Conservation (phyloP, 2,329 filamentous ascomycete genomes). For the Cercospora sojina region DNA sequence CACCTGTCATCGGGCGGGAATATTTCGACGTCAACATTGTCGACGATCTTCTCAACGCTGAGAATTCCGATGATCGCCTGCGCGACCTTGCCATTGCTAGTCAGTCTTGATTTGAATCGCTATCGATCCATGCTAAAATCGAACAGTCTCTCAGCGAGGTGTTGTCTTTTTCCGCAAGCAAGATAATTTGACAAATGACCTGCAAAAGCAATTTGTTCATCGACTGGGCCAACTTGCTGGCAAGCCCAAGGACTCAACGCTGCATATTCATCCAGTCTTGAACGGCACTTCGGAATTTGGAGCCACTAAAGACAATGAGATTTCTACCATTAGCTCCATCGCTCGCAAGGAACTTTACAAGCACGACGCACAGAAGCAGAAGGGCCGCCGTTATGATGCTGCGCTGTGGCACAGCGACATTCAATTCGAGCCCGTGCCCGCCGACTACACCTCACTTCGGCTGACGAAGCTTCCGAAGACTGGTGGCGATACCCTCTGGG, state of each 20-base stretch:
- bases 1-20: constrained; percentile 62
- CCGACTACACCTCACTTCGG: constrained; percentile 62
- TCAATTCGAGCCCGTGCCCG: constrained; percentile 62
- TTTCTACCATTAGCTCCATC: constrained; percentile 62
- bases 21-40: constrained; percentile 58
- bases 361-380: constrained; percentile 34
- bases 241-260: constrained; percentile 56
- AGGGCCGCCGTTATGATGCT: constrained; percentile 21
- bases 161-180: constrained; percentile 69
- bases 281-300: constrained; percentile 58
- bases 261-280: constrained; percentile 62
- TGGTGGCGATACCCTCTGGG: constrained; percentile 63
- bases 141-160: constrained; percentile 63
- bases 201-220: constrained; percentile 63
- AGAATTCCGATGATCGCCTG: constrained; percentile 27
- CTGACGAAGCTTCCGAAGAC: constrained; percentile 57
- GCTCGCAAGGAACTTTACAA: constrained; percentile 52
- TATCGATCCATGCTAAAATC: constrained; percentile 1
- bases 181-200: constrained; percentile 58
- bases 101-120: background rate
- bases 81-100: constrained; percentile 25
- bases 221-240: constrained; percentile 60
- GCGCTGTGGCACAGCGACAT: constrained; percentile 59
- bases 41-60: constrained; percentile 59
- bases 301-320: constrained; percentile 52